Conservation (phyloP, 129 eudicot species). For the Flaveria bidentis region DNA sequence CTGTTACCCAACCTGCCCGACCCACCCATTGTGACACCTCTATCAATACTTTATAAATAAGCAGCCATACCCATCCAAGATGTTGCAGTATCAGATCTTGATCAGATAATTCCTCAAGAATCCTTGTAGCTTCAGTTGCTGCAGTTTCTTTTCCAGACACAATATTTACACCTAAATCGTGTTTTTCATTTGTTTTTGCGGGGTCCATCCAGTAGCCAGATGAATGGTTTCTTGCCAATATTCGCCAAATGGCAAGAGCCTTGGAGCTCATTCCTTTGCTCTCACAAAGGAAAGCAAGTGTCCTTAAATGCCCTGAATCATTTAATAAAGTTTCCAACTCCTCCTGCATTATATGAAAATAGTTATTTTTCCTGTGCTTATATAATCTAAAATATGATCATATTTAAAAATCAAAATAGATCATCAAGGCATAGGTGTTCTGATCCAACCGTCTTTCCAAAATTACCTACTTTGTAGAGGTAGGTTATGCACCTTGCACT, state of each 20-base stretch:
- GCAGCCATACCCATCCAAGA: conserved; percentile 88
- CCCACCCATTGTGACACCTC: conserved; percentile 14
- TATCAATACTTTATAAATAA: not conserved
- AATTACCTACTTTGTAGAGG: not conserved
- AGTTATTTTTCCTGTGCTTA: not conserved
- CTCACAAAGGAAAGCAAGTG: conserved; percentile 91
- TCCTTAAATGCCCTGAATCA: conserved; percentile 82
- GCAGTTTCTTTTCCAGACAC: conserved; percentile 61
- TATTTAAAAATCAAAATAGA: not conserved
- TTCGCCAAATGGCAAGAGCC: conserved; percentile 91
- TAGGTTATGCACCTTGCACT: not conserved
- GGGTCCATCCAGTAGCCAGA: conserved; percentile 51
- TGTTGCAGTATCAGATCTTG: conserved; percentile 79
- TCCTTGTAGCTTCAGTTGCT: conserved; percentile 81
- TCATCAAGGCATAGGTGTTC: not conserved
- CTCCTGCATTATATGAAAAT: conserved; percentile 71
- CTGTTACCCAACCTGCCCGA: not conserved
- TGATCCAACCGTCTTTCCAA: conserved; percentile 1
- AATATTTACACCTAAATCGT: conserved; percentile 36
- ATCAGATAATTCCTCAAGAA: conserved; percentile 82
- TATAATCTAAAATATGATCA: not conserved
- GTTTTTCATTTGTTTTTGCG: conserved; percentile 31
- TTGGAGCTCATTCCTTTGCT: conserved; percentile 89
- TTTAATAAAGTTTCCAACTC: conserved; percentile 83
- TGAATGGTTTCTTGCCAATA: conserved; percentile 73